Evolutionary conservation across 768 basidiomycete species (phyloP).

Genomic region (Suillus subaureus): DNA sequence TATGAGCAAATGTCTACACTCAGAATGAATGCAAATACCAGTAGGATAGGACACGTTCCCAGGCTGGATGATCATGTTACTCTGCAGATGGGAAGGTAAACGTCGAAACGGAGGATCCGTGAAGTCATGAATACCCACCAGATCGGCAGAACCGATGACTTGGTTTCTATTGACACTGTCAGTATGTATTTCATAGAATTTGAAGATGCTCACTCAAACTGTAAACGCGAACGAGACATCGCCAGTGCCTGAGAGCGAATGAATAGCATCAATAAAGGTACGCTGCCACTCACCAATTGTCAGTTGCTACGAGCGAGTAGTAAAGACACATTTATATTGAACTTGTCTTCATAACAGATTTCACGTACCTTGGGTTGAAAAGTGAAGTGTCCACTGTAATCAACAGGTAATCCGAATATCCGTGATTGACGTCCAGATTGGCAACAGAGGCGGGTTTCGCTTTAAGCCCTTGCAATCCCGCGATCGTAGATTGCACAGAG

Average conservation of each 20-base stretch:
- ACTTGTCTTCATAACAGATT: not conserved
- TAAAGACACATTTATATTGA: constrained; percentile 5
- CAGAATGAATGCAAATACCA: constrained; percentile 32
- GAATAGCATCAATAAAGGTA: constrained; percentile 6
- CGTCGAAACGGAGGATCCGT: not conserved
- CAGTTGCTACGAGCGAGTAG: constrained; percentile 33
- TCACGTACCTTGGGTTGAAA: constrained; percentile 63
- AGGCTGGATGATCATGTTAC: constrained; percentile 57
- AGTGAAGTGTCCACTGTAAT: constrained; percentile 63
- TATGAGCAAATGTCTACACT: not conserved
- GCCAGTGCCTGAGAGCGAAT: constrained; percentile 54
- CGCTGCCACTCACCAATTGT: constrained; percentile 33
- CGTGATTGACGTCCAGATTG: constrained; percentile 66
- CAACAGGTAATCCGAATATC: constrained; percentile 65
- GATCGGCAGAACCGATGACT: constrained; percentile 58
- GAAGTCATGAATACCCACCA: constrained; percentile 37
- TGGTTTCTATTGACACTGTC: constrained; percentile 39
- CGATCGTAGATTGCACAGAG: constrained; percentile 57
- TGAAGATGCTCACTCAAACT: constrained; percentile 49
- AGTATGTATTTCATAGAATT: not conserved
- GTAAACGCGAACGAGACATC: constrained; percentile 63
- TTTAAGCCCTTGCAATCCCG: constrained; percentile 65
- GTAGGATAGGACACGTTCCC: constrained; percentile 60
- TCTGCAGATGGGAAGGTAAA: constrained; percentile 32
- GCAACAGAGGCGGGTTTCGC: constrained; percentile 57